Evolutionary conservation across 2,329 filamentous ascomycete species (phyloP), one percentile per base, ranked within the genome.

Genomic region (Davidsoniella neocaledoniae): DNA sequence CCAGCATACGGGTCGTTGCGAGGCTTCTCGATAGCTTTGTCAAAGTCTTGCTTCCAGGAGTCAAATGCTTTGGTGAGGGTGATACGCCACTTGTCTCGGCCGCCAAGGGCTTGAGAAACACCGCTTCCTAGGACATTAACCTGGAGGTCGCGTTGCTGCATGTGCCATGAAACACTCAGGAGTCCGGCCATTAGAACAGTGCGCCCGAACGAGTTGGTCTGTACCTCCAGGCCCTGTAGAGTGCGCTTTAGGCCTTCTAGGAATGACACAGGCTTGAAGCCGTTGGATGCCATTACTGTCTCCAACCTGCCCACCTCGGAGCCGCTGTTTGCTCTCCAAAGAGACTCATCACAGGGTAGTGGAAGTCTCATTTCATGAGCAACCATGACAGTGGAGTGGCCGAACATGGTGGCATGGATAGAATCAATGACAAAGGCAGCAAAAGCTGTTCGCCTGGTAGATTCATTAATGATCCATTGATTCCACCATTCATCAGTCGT

Each of bases 331-430:
- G 91, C 91, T 50, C 83, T 84, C 91, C 91, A 98, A 9, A 96
- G 68, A 3, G 82, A 78, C 61, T 96, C 91, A 56, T 96, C 88
- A 60, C 90, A 96, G 0, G 91, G 91, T 41, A 98, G 66, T 0
- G 87, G 86, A 7, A 96, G 71, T 46, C 86, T 79, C 76, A 98
- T 86, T 64, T 96, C 91, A 59, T 96, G 88, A 2, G 88, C 87
- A 6, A 94, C 87, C 90, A 96, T 95, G 41, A 93, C 87, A 0
- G 86, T 90, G 2, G 88, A 91, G 63, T 96, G 91, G 0, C 90
- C 91, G 63, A 96, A 96, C 83, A 98, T 95, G 25, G 87, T 94
- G 1, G 88, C 87, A 63, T 98, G 91, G 1, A 88, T 93, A 4
- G 88, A 94, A 62, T 98, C 91, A 56, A 96, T 81, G 41, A 95